Percentiles rank a stretch among this genome's conserved stretches.
These are phyloP conservation scores for Ascochyta rabiei DNA, from an alignment of 2,329 filamentous ascomycete genomes.

Conservation along the genomic window DNA sequence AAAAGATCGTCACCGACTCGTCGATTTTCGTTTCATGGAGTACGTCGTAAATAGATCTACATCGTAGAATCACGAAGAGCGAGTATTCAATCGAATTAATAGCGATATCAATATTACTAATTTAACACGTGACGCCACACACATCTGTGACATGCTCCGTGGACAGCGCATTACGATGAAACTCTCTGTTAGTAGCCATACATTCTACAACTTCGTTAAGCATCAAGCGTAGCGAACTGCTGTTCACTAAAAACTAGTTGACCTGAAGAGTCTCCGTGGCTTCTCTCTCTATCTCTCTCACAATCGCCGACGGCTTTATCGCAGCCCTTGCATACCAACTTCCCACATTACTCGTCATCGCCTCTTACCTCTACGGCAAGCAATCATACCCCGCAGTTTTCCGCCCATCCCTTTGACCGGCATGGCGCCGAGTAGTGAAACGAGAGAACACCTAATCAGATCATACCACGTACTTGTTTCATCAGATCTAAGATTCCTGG, in stretches of 20 bases:
- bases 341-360: background rate
- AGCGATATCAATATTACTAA: background rate
- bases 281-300: background rate
- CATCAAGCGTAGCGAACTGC: background rate
- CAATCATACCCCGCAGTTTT: slow-evolving; percentile 9
- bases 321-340: background rate
- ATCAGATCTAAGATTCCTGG: background rate
- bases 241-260: background rate
- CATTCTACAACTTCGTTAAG: background rate
- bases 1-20: slow-evolving; percentile 2
- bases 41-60: background rate
- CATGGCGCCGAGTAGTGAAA: slow-evolving; percentile 13
- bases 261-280: background rate
- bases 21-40: background rate
- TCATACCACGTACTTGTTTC: background rate
- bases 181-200: background rate
- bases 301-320: background rate
- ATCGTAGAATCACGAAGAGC: background rate
- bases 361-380: background rate
- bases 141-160: background rate
- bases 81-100: background rate
- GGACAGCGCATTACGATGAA: background rate
- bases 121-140: background rate
- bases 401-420: slow-evolving; percentile 8
- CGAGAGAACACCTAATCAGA: slow-evolving; percentile 1